These are phyloP conservation scores for Pseudopyrenochaeta lycopersici DNA, from an alignment of 2,329 filamentous ascomycete genomes.

Conservation along the genomic window DNA sequence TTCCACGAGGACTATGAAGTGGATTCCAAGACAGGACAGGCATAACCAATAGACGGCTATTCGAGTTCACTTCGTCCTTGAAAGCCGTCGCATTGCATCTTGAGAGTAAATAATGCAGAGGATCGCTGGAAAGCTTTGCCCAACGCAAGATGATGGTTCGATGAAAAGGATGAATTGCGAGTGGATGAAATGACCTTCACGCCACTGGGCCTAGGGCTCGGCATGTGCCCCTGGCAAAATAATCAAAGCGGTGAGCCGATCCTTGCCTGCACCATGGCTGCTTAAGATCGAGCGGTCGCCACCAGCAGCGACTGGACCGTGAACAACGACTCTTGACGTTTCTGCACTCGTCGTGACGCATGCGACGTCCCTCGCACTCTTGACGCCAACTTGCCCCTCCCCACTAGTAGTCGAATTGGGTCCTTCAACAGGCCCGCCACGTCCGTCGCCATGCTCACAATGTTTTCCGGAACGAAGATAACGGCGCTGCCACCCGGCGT, in stretches of 20 bases:
- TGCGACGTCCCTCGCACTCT: not conserved
- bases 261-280: constrained; percentile 11
- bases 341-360: not conserved
- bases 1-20: too few relatives aligned
- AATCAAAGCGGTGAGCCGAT: constrained; percentile 20
- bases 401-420: not conserved
- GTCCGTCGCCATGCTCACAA: constrained; percentile 32
- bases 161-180: constrained; percentile 1
- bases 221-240: constrained; percentile 35
- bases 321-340: constrained; percentile 2
- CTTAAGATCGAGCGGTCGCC: constrained; percentile 39
- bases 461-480: constrained; percentile 33
- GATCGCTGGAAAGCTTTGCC: too few relatives aligned
- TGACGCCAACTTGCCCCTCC: not conserved
- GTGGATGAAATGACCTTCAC: constrained; percentile 41
- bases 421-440: constrained; percentile 22
- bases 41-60: not conserved
- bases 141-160: constrained; percentile 24
- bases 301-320: constrained; percentile 10
- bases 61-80: not conserved
- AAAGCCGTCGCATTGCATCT: not conserved
- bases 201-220: constrained; percentile 25
- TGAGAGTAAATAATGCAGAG: not conserved
- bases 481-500: constrained; percentile 34
- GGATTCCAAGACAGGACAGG: too few relatives aligned